These are phyloP conservation scores for Nigrograna mackinnonii DNA, from an alignment of 2,329 filamentous ascomycete species.

Conservation along the genomic window DNA sequence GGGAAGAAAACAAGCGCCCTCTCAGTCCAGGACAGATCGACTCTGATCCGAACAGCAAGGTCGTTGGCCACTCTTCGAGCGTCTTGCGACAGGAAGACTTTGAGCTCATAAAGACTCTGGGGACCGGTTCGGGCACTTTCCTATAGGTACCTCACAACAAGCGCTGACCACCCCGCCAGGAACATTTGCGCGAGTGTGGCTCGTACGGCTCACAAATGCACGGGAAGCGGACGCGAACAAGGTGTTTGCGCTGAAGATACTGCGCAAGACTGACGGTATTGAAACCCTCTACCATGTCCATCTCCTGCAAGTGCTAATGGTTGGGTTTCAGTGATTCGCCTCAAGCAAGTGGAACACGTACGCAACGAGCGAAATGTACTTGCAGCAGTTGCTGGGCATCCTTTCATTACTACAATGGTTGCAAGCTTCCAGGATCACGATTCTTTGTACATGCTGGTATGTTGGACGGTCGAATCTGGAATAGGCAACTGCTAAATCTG, in stretches of 20 bases:
- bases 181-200: slow-evolving; percentile 81
- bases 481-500: slow-evolving; percentile 16
- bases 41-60: slow-evolving; percentile 47
- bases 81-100: slow-evolving; percentile 64
- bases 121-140: slow-evolving; percentile 61
- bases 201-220: slow-evolving; percentile 66
- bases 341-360: slow-evolving; percentile 87
- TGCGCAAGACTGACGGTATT: slow-evolving; percentile 62
- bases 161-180: slow-evolving; percentile 50
- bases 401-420: slow-evolving; percentile 79
- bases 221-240: slow-evolving; percentile 59
- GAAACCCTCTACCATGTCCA: slow-evolving; percentile 6
- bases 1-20: slow-evolving; percentile 49
- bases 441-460: slow-evolving; percentile 75
- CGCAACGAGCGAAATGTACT: slow-evolving; percentile 81
- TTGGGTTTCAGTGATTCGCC: slow-evolving; percentile 65
- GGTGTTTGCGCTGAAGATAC: slow-evolving; percentile 81
- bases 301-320: slow-evolving; percentile 20
- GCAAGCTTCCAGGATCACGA: slow-evolving; percentile 80
- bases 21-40: slow-evolving; percentile 48
- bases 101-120: slow-evolving; percentile 73
- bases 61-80: slow-evolving; percentile 51
- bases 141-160: not conserved
- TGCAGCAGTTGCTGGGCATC: slow-evolving; percentile 75
- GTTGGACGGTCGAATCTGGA: slow-evolving; percentile 14